Evolutionary conservation across 1,139 yeast species (phyloP), one percentile per base, ranked within the genome.

Genomic region (Williopsis jadinii): DNA sequence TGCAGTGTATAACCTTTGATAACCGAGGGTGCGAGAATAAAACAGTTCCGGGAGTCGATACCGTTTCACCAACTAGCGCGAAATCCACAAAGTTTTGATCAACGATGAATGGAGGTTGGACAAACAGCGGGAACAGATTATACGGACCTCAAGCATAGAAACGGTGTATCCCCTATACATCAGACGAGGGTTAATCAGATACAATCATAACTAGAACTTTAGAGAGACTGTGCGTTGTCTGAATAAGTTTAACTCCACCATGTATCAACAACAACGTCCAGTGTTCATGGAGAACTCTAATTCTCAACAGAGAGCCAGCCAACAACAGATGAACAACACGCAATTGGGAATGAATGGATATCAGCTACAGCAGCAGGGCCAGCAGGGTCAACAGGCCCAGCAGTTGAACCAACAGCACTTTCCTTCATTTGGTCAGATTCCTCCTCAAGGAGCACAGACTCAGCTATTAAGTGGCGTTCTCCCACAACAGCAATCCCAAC

Each of bases 261-360:
- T 36, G 38, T 36, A 36, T 29, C 30, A 27, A 15, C 54, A 43
- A 34, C 54, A 48, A 32, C 58, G 54, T 38, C 48, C 51, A 11
- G 45, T 49, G 10, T 51, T 45, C 27, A 33, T 51, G 31, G 57
- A 19, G 24, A 19, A 54, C 30, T 42, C 43, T n/a, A 42, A 33
- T 19, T 34, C 32, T 35, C 46, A 39, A 32, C 47, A 45, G 35
- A 45, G 44, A 39, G 31, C 30, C 24, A 28, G 13, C 11, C 32
- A 19, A 19, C 24, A 19, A 19, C 24, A 19, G 24, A 19, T 19
- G 24, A 19, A 19, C 24, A 19, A 19, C 24, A 6, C 24, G 6
- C 24, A 19, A 19, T 19, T 19, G 24, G 24, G 24, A 6, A 19
- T 41, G 35, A 32, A 35, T 11, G 34, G 36, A 32, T 40, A 34